Base-by-base conservation (phyloP, 2,329 filamentous ascomycete genomes). In the Aspergillus aculeatinus region DNA sequence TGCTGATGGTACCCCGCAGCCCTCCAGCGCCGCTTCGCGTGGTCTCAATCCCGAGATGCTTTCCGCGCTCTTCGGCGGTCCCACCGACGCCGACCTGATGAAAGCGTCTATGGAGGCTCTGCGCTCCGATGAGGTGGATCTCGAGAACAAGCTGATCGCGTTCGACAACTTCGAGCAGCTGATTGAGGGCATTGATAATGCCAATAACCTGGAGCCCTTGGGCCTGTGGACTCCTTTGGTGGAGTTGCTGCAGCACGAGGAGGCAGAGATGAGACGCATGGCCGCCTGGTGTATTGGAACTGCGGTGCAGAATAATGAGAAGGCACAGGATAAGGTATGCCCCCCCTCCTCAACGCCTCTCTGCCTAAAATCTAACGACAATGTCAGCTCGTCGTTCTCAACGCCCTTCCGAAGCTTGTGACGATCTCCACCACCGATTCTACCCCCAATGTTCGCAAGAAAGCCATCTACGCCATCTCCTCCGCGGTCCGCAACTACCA, bases 151-250 rank as follows among this genome's bases (percentile, higher is more conserved):
- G 75, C 78, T 96, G 57, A 85, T 88, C 60, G 93, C 93, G 42
- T 96, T 96, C 77, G 93, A 96, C 83, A 96, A 97, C 79, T 89
- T 97, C 64, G 93, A 96, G 80, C 91, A 96, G 76, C 82, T 96
- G 60, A 89, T 97, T 70, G 92, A 97, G 81, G 87, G 86, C 64
- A 87, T 98, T 68, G 95, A 99, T 82, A 99, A 99, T 76, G 94
- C 95, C 60, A 99, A 98, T 81, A 96, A 97, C 78, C 85, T 99
- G 68, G 87, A 87, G 65, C 85, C 85, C 29, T 80, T 97, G 21
- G 84, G 84, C 6, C 82, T 98, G 33, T 99, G 95, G 95, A 84
- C 85, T 11, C 91, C 91, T 10, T 81, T 99, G 44, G 82, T 97
- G 11, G 77, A 82, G 9, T 80, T 97, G 64, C 81, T 99, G 14